Percentiles rank a stretch among this genome's conserved stretches.
These are phyloP conservation scores for Letharia lupina DNA, from an alignment of 495 filamentous ascomycete genomes.

Conservation along the genomic window DNA sequence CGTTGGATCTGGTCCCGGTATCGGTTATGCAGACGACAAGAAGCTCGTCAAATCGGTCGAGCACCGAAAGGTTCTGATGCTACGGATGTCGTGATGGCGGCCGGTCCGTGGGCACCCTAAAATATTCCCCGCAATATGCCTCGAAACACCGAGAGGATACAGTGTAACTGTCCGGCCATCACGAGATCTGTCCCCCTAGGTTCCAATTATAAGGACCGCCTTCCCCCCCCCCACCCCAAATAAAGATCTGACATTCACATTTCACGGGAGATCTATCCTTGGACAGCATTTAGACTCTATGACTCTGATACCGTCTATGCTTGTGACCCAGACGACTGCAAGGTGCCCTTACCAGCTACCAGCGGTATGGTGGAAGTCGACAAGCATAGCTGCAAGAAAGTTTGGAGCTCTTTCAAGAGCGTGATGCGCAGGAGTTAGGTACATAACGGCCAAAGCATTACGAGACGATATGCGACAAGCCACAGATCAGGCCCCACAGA, in stretches of 20 bases:
- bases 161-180: slow-evolving; percentile 5
- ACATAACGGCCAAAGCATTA: slow-evolving; percentile 11
- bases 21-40: slow-evolving; percentile 13
- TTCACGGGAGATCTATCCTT: slow-evolving; percentile 16
- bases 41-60: slow-evolving; percentile 2
- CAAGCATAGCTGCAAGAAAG: slow-evolving; percentile 10
- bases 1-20: slow-evolving; percentile 8
- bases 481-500: slow-evolving; percentile 15
- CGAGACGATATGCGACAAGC: slow-evolving; percentile 21
- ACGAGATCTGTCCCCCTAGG: slow-evolving; percentile 9
- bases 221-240: neutral
- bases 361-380: slow-evolving; percentile 8
- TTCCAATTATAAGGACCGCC: slow-evolving; percentile 12
- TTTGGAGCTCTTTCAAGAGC: neutral
- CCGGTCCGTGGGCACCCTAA: slow-evolving; percentile 19
- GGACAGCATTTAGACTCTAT: slow-evolving; percentile 13
- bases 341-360: slow-evolving; percentile 11
- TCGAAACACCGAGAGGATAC: slow-evolving; percentile 11
- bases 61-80: slow-evolving; percentile 13
- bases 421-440: slow-evolving; percentile 2
- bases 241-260: neutral
- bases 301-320: slow-evolving; percentile 18
- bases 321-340: slow-evolving; percentile 18
- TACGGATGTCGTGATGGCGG: slow-evolving; percentile 19
- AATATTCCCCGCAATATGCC: neutral